Evolutionary conservation across 805 yeast genomes (phyloP).

Genomic region (Ogataea corticis): DNA sequence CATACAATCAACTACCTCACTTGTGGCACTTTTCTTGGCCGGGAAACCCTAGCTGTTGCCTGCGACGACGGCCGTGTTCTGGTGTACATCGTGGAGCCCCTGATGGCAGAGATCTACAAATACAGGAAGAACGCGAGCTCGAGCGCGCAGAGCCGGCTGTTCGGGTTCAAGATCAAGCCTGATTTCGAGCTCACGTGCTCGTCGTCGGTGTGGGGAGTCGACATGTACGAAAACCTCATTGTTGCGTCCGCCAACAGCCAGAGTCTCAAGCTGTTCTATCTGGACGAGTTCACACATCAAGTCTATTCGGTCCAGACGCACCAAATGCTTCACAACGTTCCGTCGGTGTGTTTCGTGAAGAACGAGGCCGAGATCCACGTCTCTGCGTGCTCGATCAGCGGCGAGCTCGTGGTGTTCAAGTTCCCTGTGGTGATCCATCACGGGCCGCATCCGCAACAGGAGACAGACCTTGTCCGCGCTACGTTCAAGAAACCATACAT

Average conservation of each 20-base stretch:
- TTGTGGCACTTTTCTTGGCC: slow-evolving; percentile 35
- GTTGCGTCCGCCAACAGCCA: slow-evolving; percentile 58
- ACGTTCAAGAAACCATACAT: slow-evolving; percentile 35
- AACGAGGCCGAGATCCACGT: slow-evolving; percentile 31
- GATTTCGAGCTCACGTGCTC: slow-evolving; percentile 36
- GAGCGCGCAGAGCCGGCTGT: not conserved
- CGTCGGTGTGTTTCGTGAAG: slow-evolving; percentile 45
- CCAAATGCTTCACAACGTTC: slow-evolving; percentile 53
- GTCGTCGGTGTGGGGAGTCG: slow-evolving; percentile 66
- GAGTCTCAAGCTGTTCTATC: slow-evolving; percentile 42
- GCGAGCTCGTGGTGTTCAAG: slow-evolving; percentile 42
- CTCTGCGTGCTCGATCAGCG: slow-evolving; percentile 44
- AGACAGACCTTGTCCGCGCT: slow-evolving; percentile 18
- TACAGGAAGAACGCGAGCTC: slow-evolving; percentile 1
- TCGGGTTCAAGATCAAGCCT: slow-evolving; percentile 19
- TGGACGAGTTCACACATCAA: slow-evolving; percentile 19
- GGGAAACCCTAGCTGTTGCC: slow-evolving; percentile 49
- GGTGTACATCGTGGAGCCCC: slow-evolving; percentile 35
- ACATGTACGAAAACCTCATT: slow-evolving; percentile 41
- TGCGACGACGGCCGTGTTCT: slow-evolving; percentile 56
- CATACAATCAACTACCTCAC: slow-evolving; percentile 57
- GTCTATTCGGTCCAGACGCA: slow-evolving; percentile 35
- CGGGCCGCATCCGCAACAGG: slow-evolving; percentile 12
- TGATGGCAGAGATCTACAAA: slow-evolving; percentile 25
- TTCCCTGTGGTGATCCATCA: slow-evolving; percentile 26